phyloP scores from a whole-genome alignment of 768 basidiomycete species.

The Naganishia antarctica region DNA sequence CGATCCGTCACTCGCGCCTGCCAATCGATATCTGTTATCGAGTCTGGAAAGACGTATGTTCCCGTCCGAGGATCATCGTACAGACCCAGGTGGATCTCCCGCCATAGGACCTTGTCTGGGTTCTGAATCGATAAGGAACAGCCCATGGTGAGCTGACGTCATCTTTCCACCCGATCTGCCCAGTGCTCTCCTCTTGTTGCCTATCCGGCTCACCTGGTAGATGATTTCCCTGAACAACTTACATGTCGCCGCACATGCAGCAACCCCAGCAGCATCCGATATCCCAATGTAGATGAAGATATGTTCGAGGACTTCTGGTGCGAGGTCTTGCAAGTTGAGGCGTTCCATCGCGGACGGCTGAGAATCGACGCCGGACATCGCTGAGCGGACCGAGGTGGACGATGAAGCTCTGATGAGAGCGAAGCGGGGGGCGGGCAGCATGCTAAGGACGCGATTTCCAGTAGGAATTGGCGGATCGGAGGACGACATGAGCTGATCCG shows the following conservation, averaged over 20 bases:
- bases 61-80: conserved; percentile 40
- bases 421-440: background rate
- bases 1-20: conserved; percentile 35
- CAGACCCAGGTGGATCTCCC: conserved; percentile 35
- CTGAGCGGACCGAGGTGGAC: background rate
- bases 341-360: background rate
- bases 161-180: background rate
- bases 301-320: conserved; percentile 38
- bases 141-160: background rate
- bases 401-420: background rate
- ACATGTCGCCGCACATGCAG: conserved; percentile 37
- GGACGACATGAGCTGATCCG: too few relatives aligned
- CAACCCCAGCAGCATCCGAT: conserved; percentile 28
- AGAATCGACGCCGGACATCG: background rate
- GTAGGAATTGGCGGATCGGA: too few relatives aligned
- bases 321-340: conserved; percentile 1
- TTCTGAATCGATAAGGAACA: conserved; percentile 25
- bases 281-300: conserved; percentile 34
- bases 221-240: conserved; percentile 36
- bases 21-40: conserved; percentile 32
- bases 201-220: conserved; percentile 36
- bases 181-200: background rate
- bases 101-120: conserved; percentile 41
- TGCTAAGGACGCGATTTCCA: too few relatives aligned
- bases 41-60: conserved; percentile 21